phyloP scores from a whole-genome alignment of 257 asterid species.

The Fraxinus pennsylvanica region DNA sequence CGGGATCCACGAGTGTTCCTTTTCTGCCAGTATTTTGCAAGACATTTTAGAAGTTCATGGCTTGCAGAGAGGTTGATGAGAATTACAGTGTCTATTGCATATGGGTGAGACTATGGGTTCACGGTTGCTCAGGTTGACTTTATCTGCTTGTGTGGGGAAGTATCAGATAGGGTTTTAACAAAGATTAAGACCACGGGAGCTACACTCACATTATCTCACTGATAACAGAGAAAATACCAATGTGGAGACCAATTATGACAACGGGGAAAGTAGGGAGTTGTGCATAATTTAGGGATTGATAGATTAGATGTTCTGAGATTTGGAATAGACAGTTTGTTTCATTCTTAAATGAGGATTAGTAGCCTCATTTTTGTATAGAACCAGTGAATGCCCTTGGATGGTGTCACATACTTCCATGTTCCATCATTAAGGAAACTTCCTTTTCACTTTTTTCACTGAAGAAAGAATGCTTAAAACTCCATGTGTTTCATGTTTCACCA shows the following conservation, averaged over 20 bases:
- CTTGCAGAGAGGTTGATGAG: not conserved
- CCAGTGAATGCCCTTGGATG: not conserved
- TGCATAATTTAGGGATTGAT: not conserved
- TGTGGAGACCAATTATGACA: not conserved
- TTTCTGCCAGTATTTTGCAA: not conserved
- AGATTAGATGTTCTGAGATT: not conserved
- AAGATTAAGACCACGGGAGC: not conserved
- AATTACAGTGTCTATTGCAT: not conserved
- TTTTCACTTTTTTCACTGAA: not conserved
- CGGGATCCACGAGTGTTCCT: not conserved
- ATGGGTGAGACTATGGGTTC: not conserved
- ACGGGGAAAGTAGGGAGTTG: not conserved
- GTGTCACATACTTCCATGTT: not conserved
- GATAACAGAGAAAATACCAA: not conserved
- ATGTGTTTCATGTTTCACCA: not conserved
- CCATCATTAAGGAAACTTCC: not conserved
- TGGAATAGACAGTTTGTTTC: not conserved
- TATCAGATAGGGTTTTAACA: not conserved
- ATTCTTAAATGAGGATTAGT: not conserved
- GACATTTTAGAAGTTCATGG: conserved; percentile 6
- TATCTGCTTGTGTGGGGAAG: not conserved
- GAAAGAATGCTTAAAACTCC: not conserved
- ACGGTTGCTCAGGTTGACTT: not conserved
- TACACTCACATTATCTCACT: not conserved
- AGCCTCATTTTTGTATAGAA: not conserved